Evolutionary conservation across 2,329 filamentous ascomycete species (phyloP).

Genomic region (Podosphaera xanthii): DNA sequence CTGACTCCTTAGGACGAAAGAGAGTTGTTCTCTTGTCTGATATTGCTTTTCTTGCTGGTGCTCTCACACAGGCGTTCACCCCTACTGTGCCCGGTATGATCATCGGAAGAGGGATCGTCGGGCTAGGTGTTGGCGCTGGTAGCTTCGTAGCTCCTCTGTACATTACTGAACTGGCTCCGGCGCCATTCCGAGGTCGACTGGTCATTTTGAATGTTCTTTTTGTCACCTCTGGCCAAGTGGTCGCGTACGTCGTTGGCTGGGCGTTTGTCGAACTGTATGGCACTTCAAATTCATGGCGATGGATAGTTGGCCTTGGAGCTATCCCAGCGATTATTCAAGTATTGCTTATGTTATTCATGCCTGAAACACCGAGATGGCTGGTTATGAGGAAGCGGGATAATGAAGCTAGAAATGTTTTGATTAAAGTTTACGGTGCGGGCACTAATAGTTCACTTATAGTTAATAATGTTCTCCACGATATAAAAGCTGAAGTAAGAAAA

Average conservation of each 20-base stretch:
- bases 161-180: conserved; percentile 67
- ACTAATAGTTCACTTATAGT: conserved; percentile 25
- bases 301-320: conserved; percentile 76
- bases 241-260: conserved; percentile 74
- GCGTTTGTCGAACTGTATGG: conserved; percentile 34
- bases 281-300: conserved; percentile 48
- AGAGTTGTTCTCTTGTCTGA: conserved; percentile 41
- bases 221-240: conserved; percentile 69
- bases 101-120: conserved; percentile 42
- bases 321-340: conserved; percentile 53
- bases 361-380: conserved; percentile 77
- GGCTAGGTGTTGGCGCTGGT: conserved; percentile 49
- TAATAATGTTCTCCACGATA: conserved; percentile 38
- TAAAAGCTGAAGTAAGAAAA: conserved; percentile 52
- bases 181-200: conserved; percentile 50
- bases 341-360: conserved; percentile 45
- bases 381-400: conserved; percentile 40
- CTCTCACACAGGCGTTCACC: conserved; percentile 38
- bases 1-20: conserved; percentile 36
- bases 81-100: conserved; percentile 40
- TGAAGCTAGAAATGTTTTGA: conserved; percentile 42
- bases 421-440: conserved; percentile 33
- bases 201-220: conserved; percentile 67
- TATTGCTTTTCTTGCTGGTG: conserved; percentile 43
- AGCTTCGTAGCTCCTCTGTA: conserved; percentile 73